Percentiles rank a stretch among this genome's conserved stretches.
Conservation (phyloP, 2,329 filamentous ascomycete species). For the Apiospora phragmitis region DNA sequence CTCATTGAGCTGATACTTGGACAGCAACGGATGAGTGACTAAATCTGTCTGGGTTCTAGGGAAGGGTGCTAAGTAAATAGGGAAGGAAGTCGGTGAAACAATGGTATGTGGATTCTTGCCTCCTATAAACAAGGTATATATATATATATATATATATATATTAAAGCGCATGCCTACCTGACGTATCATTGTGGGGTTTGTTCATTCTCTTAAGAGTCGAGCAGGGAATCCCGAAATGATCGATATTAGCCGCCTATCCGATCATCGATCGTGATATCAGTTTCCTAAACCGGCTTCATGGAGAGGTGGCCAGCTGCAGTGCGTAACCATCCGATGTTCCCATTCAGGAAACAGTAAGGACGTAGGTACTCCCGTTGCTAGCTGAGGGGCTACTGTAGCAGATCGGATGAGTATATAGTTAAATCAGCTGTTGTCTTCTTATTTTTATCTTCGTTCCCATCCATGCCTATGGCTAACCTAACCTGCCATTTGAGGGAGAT, state of each 20-base stretch:
- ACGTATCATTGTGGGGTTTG: neutral
- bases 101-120: neutral
- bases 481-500: neutral
- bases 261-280: neutral
- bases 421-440: neutral
- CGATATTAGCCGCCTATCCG: neutral
- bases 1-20: too few relatives aligned
- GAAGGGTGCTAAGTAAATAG: too few relatives aligned
- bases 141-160: neutral
- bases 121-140: too few relatives aligned
- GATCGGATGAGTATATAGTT: neutral
- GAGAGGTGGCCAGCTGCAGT: neutral
- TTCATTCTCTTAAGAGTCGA: neutral
- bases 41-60: too few relatives aligned
- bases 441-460: neutral
- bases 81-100: neutral
- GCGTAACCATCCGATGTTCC: neutral
- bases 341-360: neutral
- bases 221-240: neutral
- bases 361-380: neutral
- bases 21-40: too few relatives aligned
- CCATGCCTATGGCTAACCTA: neutral
- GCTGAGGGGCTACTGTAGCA: neutral
- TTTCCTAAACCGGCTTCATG: neutral
- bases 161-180: neutral